phyloP scores from a whole-genome alignment of 1,284 basidiomycete genomes.

The Malassezia japonica region DNA sequence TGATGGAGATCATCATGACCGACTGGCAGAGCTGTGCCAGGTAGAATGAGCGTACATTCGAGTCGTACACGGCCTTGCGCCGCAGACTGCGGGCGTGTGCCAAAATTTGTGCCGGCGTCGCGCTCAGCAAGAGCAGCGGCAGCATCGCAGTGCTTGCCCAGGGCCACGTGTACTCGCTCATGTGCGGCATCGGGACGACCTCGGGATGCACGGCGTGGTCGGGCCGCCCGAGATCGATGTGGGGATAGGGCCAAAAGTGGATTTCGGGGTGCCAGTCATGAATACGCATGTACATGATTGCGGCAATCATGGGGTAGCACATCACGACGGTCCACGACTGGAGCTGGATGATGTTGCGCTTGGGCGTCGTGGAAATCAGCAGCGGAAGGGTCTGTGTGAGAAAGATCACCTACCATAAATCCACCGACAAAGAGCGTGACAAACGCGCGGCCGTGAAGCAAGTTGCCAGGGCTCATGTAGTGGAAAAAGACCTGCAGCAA shows the following conservation, averaged over 20 bases:
- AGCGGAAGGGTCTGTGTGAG: slow-evolving; percentile 25
- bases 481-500: slow-evolving; percentile 42
- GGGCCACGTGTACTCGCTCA: slow-evolving; percentile 9
- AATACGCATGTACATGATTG: slow-evolving; percentile 29
- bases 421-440: slow-evolving; percentile 40
- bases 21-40: slow-evolving; percentile 37
- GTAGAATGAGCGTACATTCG: slow-evolving; percentile 40
- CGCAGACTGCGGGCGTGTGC: slow-evolving; percentile 39
- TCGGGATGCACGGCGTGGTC: neutral
- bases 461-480: slow-evolving; percentile 30
- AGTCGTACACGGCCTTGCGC: slow-evolving; percentile 31
- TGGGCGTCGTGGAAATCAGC: slow-evolving; percentile 40
- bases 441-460: slow-evolving; percentile 38
- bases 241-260: neutral
- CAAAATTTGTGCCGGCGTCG: slow-evolving; percentile 43
- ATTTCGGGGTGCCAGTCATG: slow-evolving; percentile 6
- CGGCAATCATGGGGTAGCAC: slow-evolving; percentile 33
- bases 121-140: slow-evolving; percentile 37
- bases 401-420: slow-evolving; percentile 9
- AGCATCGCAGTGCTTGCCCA: slow-evolving; percentile 45
- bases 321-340: slow-evolving; percentile 28
- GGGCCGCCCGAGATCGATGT: no score
- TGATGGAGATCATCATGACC: slow-evolving; percentile 24
- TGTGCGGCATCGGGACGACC: neutral
- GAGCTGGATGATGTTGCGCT: slow-evolving; percentile 42